Conservation (phyloP, 768 basidiomycete genomes). For the Amanita polypyramis region DNA sequence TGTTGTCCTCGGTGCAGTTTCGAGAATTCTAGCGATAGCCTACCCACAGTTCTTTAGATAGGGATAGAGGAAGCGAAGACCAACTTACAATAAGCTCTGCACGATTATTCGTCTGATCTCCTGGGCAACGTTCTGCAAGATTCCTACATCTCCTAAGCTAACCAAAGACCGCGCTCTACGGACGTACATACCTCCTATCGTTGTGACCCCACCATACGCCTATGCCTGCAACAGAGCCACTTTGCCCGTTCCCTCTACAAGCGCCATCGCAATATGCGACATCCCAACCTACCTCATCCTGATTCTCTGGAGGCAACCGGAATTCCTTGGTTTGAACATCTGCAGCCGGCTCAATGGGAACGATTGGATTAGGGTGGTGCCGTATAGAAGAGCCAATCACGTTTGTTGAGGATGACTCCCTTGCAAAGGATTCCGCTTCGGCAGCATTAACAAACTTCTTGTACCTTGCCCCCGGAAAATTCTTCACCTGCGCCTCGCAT, state of each 20-base stretch:
- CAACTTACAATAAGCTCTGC: conserved; percentile 74
- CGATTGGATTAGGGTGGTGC: background rate
- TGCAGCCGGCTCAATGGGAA: background rate
- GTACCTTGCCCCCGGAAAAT: conserved; percentile 47
- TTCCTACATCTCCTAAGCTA: conserved; percentile 40
- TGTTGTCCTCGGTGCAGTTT: conserved; percentile 49
- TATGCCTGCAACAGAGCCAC: conserved; percentile 60
- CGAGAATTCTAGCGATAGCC: conserved; percentile 80
- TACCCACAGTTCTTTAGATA: conserved; percentile 19
- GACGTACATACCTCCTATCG: conserved; percentile 43
- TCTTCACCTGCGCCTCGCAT: conserved; percentile 56
- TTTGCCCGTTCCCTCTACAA: conserved; percentile 72
- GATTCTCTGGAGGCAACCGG: conserved; percentile 14
- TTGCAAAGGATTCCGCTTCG: conserved; percentile 52
- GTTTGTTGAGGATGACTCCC: conserved; percentile 8
- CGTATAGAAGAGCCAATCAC: background rate
- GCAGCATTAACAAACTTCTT: conserved; percentile 52
- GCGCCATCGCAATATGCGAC: conserved; percentile 86
- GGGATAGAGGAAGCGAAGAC: background rate
- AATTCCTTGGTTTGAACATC: conserved; percentile 24
- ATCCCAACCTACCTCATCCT: conserved; percentile 23
- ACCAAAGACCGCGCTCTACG: background rate
- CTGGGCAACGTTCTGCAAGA: conserved; percentile 72
- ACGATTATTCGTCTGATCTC: conserved; percentile 77
- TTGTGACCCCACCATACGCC: conserved; percentile 83